Percentiles rank a stretch among this genome's conserved stretches.
These are phyloP conservation scores for Neonectria neomacrospora DNA, from an alignment of 2,329 filamentous ascomycete genomes.

Conservation along the genomic window DNA sequence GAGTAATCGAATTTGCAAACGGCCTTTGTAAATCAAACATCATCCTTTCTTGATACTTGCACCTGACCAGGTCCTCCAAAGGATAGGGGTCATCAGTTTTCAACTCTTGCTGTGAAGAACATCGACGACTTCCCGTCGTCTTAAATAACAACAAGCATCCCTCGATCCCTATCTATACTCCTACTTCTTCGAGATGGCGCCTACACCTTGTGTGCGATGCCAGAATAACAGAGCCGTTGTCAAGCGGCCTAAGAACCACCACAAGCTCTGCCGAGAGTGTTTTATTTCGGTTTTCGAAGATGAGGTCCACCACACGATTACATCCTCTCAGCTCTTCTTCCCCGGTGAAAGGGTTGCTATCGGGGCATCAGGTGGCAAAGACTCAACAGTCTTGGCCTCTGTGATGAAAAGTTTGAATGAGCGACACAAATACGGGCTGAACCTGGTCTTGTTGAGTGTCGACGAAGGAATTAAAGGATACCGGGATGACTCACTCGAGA, in stretches of 20 bases:
- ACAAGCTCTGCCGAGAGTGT: conserved; percentile 90
- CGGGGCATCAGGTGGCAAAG: conserved; percentile 95
- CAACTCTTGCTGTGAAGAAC: not conserved
- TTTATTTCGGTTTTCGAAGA: conserved; percentile 90
- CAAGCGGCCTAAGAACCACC: conserved; percentile 92
- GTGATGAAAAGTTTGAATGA: conserved; percentile 96
- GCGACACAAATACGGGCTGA: conserved; percentile 84
- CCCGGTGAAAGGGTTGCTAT: conserved; percentile 91
- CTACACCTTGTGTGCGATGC: conserved; percentile 80
- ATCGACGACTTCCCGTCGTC: not conserved
- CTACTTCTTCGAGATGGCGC: conserved; percentile 70
- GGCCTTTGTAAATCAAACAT: conserved; percentile 3
- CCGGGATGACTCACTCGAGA: conserved; percentile 93
- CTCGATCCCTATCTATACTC: not conserved
- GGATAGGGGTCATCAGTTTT: not conserved
- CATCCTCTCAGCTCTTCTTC: conserved; percentile 80
- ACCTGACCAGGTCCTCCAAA: not conserved
- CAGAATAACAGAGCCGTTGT: conserved; percentile 83
- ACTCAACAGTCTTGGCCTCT: conserved; percentile 94
- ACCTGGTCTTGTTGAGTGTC: conserved; percentile 88
- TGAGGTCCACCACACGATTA: conserved; percentile 94
- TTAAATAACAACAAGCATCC: not conserved
- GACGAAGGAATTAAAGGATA: conserved; percentile 99
- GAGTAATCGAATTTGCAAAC: conserved; percentile 3
- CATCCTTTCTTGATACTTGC: not conserved